A percentile compares a stretch with the other conserved stretches of the same genome.
Evolutionary conservation across 73 alveolate species (phyloP).

Genomic region (Symbiodinium natans): DNA sequence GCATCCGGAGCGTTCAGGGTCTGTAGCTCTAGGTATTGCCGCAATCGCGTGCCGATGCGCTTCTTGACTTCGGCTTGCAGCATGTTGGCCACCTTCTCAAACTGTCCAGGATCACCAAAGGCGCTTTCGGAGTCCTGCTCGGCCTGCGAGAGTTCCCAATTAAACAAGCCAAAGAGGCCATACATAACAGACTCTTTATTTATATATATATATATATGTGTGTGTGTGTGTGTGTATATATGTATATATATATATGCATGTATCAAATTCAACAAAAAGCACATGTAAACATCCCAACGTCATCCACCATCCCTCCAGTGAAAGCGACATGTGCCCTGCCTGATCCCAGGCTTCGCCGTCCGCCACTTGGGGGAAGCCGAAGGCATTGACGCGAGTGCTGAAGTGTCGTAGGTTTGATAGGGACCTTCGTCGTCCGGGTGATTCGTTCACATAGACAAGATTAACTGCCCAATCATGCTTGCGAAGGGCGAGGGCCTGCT

Average conservation of each 20-base stretch:
- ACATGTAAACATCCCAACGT: neutral
- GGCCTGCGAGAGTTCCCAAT: no score
- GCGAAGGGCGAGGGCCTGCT: no score
- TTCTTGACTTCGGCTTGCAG: slow-evolving; percentile 39
- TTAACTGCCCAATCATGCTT: no score
- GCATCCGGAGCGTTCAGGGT: neutral
- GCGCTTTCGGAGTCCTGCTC: neutral
- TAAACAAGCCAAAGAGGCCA: neutral
- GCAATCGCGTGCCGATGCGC: slow-evolving; percentile 38
- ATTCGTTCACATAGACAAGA: no score
- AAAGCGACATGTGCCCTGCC: no score
- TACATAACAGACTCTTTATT: neutral
- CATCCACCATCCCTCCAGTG: neutral
- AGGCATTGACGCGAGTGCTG: neutral
- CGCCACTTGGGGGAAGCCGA: slow-evolving; percentile 38
- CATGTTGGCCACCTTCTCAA: neutral
- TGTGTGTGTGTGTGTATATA: neutral
- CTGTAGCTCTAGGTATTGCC: neutral
- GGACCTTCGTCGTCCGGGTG: no score
- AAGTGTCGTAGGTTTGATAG: neutral
- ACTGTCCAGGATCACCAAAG: neutral
- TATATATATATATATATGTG: neutral
- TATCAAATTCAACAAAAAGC: neutral
- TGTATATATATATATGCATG: neutral
- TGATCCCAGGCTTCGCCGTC: neutral